phyloP scores from a whole-genome alignment of 2,329 filamentous ascomycete species.

The Neopestalotiopsis clavispora region DNA sequence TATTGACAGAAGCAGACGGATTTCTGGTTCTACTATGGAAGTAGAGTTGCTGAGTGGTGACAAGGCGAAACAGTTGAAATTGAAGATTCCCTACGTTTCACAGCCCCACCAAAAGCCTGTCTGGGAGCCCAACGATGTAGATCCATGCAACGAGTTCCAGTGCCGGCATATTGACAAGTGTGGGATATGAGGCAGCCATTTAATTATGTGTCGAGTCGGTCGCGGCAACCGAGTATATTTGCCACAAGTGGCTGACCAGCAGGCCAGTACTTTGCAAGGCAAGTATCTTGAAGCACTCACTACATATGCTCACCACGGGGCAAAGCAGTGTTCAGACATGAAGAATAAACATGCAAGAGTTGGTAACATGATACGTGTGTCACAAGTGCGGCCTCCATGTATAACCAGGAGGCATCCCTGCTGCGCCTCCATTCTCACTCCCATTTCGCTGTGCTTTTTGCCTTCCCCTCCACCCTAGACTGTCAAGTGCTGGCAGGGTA shows the following conservation, averaged over 20 bases:
- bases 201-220: background rate
- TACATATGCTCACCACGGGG: no score
- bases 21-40: no score
- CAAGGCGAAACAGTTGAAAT: background rate
- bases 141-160: background rate
- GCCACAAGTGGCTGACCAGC: background rate
- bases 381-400: background rate
- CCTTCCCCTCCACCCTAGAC: background rate
- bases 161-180: no score
- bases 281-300: no score
- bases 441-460: no score
- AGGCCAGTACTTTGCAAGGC: no score
- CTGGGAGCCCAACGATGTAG: background rate
- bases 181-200: background rate
- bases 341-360: background rate
- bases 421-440: no score
- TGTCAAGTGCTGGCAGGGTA: background rate
- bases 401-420: background rate
- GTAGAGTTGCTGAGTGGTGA: background rate
- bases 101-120: background rate
- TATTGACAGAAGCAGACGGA: no score
- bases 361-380: background rate
- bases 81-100: background rate
- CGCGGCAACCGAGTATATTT: background rate
- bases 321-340: background rate